These are phyloP conservation scores for Rasamsonia emersonii DNA, from an alignment of 2,329 filamentous ascomycete species.

Conservation along the genomic window DNA sequence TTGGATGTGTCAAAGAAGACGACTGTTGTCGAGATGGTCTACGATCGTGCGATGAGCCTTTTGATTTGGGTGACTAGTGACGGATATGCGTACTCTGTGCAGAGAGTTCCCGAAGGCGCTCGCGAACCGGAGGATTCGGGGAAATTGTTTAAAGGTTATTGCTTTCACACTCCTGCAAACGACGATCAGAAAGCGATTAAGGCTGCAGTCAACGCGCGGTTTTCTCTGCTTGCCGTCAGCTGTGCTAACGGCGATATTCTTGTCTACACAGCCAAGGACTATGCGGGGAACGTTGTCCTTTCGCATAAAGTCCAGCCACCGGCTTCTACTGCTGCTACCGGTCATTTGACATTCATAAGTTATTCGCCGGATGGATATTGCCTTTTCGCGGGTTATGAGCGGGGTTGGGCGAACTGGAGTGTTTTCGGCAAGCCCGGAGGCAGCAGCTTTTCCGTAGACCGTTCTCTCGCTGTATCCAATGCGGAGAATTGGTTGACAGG, in stretches of 20 bases:
- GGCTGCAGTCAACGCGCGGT: slow-evolving; percentile 84
- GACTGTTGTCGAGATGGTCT: slow-evolving; percentile 73
- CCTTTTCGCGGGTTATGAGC: slow-evolving; percentile 84
- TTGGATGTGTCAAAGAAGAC: slow-evolving; percentile 72
- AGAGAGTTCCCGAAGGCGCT: slow-evolving; percentile 47
- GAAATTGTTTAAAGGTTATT: slow-evolving; percentile 78
- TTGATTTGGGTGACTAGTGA: slow-evolving; percentile 86
- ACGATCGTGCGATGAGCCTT: slow-evolving; percentile 94
- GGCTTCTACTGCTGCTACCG: slow-evolving; percentile 59
- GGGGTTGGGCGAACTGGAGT: slow-evolving; percentile 94
- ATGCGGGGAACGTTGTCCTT: slow-evolving; percentile 80
- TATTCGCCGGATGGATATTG: slow-evolving; percentile 97
- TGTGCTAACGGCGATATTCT: slow-evolving; percentile 70
- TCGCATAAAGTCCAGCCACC: slow-evolving; percentile 71
- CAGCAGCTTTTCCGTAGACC: slow-evolving; percentile 70
- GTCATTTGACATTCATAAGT: slow-evolving; percentile 61
- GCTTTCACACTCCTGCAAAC: slow-evolving; percentile 68
- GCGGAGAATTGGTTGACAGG: slow-evolving; percentile 79
- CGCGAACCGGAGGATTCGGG: slow-evolving; percentile 43
- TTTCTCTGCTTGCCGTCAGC: slow-evolving; percentile 84
- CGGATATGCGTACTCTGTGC: slow-evolving; percentile 83
- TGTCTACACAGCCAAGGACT: slow-evolving; percentile 90
- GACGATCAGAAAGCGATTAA: slow-evolving; percentile 56
- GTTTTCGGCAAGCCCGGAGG: slow-evolving; percentile 89
- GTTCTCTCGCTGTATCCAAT: slow-evolving; percentile 54